A percentile compares a stretch with the other conserved stretches of the same genome.
phyloP scores from a whole-genome alignment of 1,139 yeast species.

The Kurtzmaniella natalensis region DNA sequence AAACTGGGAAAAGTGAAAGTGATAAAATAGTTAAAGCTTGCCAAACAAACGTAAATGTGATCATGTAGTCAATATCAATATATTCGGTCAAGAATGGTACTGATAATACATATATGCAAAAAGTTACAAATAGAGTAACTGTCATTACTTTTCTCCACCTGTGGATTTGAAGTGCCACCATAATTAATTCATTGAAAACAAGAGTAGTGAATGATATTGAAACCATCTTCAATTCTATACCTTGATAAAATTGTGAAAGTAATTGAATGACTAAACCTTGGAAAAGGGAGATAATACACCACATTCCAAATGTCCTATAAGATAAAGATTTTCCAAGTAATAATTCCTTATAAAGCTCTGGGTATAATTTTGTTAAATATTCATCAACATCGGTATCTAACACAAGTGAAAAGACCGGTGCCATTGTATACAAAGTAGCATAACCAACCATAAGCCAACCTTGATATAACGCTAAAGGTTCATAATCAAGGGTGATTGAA shows the following conservation, averaged over 20 bases:
- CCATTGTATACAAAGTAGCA: conserved; percentile 96
- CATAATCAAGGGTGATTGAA: conserved; percentile 80
- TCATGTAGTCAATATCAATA: conserved; percentile 65
- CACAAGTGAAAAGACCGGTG: conserved; percentile 93
- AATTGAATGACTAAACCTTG: conserved; percentile 86
- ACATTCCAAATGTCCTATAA: conserved; percentile 81
- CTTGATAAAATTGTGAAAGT: conserved; percentile 69
- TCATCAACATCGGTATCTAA: conserved; percentile 91
- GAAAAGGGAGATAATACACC: conserved; percentile 83
- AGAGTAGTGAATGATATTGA: conserved; percentile 79
- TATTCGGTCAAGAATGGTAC: conserved; percentile 83
- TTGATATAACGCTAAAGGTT: conserved; percentile 88
- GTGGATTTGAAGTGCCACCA: conserved; percentile 91
- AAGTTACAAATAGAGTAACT: conserved; percentile 66
- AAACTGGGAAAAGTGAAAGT: conserved; percentile 81
- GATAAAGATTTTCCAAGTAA: conserved; percentile 85
- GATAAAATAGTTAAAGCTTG: conserved; percentile 61
- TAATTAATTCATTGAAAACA: conserved; percentile 77
- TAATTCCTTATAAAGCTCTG: conserved; percentile 90
- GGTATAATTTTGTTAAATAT: conserved; percentile 82
- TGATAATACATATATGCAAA: conserved; percentile 62
- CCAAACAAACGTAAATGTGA: conserved; percentile 61
- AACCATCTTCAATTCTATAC: conserved; percentile 67
- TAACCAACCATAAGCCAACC: conserved; percentile 99
- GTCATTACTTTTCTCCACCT: conserved; percentile 86